Evolutionary conservation across 179 eudicot species (phyloP).

Genomic region (Beta macrorhiza): DNA sequence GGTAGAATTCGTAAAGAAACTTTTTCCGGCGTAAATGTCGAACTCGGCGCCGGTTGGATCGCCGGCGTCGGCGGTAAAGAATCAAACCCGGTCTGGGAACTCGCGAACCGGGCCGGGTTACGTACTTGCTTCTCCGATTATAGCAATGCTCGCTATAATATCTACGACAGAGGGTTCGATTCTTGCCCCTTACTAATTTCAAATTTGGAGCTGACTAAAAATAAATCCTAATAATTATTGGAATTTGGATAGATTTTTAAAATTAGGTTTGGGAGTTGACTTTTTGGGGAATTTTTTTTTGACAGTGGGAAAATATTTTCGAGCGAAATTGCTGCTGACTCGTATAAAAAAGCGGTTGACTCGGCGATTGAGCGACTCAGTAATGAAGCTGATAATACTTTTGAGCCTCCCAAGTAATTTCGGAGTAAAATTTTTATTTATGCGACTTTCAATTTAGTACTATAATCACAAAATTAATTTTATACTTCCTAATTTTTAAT

Average conservation of each 20-base stretch:
- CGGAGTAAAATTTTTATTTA: background rate
- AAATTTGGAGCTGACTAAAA: background rate
- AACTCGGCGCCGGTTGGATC: conserved; percentile 94
- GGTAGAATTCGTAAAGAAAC: conserved; percentile 63
- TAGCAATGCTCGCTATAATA: conserved; percentile 84
- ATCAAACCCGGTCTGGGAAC: conserved; percentile 75
- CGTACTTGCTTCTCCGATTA: conserved; percentile 84
- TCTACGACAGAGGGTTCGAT: conserved; percentile 66
- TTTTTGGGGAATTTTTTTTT: background rate
- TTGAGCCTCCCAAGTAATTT: conserved; percentile 21
- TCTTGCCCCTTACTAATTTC: background rate
- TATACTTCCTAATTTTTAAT: background rate
- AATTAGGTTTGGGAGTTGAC: background rate
- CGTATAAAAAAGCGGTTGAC: conserved; percentile 83
- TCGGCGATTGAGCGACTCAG: conserved; percentile 62
- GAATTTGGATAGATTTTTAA: too few relatives aligned
- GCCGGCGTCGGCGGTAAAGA: conserved; percentile 83
- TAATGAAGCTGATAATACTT: conserved; percentile 24
- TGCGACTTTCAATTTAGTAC: background rate
- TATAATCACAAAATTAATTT: background rate
- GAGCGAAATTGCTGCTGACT: conserved; percentile 70
- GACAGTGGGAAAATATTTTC: conserved; percentile 78
- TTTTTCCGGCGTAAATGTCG: conserved; percentile 75
- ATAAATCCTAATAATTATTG: too few relatives aligned
- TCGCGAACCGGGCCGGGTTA: conserved; percentile 52